Conservation (phyloP, 345 rosid species). For the Acer yangbiense region DNA sequence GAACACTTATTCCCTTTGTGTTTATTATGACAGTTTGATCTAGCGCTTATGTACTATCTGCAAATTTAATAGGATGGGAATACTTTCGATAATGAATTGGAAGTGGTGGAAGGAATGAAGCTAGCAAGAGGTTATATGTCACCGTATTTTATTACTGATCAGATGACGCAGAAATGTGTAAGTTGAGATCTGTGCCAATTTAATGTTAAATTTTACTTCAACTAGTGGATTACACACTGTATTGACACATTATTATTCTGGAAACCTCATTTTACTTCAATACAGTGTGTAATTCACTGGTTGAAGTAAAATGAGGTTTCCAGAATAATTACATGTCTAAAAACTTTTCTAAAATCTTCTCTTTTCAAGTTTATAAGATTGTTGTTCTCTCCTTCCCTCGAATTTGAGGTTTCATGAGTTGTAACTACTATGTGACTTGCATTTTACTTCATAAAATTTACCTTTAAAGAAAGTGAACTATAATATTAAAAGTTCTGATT, state of each 20-base stretch:
- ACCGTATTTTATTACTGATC: constrained; percentile 83
- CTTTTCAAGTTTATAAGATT: neutral
- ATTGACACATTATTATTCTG: neutral
- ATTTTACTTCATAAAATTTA: neutral
- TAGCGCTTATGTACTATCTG: constrained; percentile 17
- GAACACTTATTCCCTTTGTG: constrained; percentile 30
- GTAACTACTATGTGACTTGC: neutral
- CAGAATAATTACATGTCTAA: neutral
- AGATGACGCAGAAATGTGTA: constrained; percentile 90
- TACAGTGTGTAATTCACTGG: no score
- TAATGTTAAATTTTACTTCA: constrained; percentile 3
- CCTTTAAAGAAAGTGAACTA: neutral
- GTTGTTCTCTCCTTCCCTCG: neutral
- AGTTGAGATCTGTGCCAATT: constrained; percentile 29
- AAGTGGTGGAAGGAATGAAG: constrained; percentile 97
- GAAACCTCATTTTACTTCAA: no score
- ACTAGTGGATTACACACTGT: neutral
- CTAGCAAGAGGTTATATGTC: constrained; percentile 93
- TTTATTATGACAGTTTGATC: constrained; percentile 15
- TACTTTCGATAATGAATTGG: constrained; percentile 81
- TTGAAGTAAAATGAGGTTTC: constrained; percentile 8
- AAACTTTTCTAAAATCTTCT: neutral
- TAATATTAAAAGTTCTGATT: neutral
- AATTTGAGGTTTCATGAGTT: neutral
- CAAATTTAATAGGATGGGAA: constrained; percentile 69